These are phyloP conservation scores for Claviceps sp. DNA, from an alignment of 2,329 filamentous ascomycete genomes.

Conservation along the genomic window DNA sequence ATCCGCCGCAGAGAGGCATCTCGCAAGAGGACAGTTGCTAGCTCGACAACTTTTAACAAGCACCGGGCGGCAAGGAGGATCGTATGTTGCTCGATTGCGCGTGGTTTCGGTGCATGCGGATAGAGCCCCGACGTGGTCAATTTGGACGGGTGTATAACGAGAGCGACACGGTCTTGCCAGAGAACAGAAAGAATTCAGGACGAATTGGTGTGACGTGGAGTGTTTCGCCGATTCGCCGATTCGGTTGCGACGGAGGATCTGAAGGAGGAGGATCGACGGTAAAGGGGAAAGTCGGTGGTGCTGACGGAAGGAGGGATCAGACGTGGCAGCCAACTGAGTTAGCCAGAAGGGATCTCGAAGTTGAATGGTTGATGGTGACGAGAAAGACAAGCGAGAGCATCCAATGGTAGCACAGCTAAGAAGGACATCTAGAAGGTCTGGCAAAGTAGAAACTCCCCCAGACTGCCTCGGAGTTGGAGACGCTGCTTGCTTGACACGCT, in stretches of 20 bases:
- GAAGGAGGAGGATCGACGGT: background rate
- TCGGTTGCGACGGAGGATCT: background rate
- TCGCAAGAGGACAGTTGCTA: background rate
- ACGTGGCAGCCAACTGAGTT: background rate
- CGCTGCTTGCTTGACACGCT: too few species aligned
- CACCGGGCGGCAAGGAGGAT: background rate
- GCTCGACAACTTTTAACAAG: background rate
- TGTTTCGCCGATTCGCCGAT: background rate
- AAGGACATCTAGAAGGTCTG: background rate
- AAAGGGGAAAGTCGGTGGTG: background rate
- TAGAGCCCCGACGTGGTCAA: background rate
- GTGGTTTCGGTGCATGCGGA: background rate
- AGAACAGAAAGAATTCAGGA: background rate
- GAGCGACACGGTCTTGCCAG: background rate
- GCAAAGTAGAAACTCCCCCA: background rate
- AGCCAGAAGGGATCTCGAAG: background rate
- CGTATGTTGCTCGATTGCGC: background rate
- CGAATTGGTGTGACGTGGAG: background rate
- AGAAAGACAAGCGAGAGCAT: background rate
- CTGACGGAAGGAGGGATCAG: background rate
- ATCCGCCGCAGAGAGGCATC: conserved; percentile 46
- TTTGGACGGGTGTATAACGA: background rate
- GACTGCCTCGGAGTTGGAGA: too few species aligned
- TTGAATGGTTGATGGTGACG: background rate
- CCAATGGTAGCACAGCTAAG: background rate